Conservation (phyloP, 2,329 filamentous ascomycete genomes). For the Ambrosiella xylebori region DNA sequence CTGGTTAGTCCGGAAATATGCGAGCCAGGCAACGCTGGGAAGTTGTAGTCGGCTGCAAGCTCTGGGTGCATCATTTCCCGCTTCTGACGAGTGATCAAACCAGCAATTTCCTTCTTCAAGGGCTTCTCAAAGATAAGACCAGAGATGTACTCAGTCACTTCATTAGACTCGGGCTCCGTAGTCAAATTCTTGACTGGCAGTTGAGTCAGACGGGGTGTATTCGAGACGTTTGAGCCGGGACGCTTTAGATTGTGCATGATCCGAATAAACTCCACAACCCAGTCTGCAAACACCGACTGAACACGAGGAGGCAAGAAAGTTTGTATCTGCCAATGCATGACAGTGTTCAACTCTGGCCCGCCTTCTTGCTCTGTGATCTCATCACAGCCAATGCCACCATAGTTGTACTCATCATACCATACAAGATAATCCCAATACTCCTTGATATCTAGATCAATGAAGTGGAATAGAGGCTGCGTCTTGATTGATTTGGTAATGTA, state of each 20-base stretch:
- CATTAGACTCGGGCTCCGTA: conserved; percentile 35
- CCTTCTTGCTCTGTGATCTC: conserved; percentile 53
- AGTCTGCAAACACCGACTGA: conserved; percentile 74
- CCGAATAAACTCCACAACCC: conserved; percentile 87
- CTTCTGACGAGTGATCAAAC: conserved; percentile 69
- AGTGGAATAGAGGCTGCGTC: conserved; percentile 86
- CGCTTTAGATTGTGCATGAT: conserved; percentile 81
- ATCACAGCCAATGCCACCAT: conserved; percentile 80
- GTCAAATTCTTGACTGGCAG: conserved; percentile 40
- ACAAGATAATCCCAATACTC: conserved; percentile 99
- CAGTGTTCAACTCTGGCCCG: conserved; percentile 65
- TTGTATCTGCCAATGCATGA: conserved; percentile 97
- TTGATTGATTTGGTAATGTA: conserved; percentile 98
- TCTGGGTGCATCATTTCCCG: conserved; percentile 81
- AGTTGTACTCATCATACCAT: conserved; percentile 99
- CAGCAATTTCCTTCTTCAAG: conserved; percentile 70
- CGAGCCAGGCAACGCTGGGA: conserved; percentile 63
- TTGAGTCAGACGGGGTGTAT: conserved; percentile 35
- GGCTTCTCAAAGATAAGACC: conserved; percentile 76
- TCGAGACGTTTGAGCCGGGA: conserved; percentile 30
- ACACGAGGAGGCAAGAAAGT: conserved; percentile 70
- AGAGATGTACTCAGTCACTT: conserved; percentile 39
- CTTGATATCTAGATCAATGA: conserved; percentile 90
- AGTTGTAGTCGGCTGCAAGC: conserved; percentile 69
- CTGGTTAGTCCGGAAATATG: conserved; percentile 25